A percentile compares a stretch with the other conserved stretches of the same genome.
phyloP scores from a whole-genome alignment of 116 monocot genomes.

The Posidonia oceanica region DNA sequence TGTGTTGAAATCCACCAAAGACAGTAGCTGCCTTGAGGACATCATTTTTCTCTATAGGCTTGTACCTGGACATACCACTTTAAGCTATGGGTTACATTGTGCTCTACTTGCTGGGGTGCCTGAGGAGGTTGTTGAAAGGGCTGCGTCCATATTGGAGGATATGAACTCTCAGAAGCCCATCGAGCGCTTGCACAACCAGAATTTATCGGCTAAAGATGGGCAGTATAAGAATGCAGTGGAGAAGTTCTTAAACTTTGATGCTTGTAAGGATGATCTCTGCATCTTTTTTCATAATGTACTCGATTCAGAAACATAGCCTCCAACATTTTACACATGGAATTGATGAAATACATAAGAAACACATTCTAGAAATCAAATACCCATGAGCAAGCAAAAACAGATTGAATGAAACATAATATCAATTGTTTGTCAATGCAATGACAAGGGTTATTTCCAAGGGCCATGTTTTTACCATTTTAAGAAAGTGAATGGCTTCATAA shows the following conservation, averaged over 20 bases:
- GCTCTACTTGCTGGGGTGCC: constrained; percentile 82
- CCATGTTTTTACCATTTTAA: too few relatives aligned
- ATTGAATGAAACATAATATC: too few relatives aligned
- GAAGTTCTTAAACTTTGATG: neutral
- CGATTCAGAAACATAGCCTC: neutral
- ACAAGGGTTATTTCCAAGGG: too few relatives aligned
- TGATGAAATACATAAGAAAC: too few relatives aligned
- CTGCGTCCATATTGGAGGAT: constrained; percentile 40
- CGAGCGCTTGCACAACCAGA: constrained; percentile 27
- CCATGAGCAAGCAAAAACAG: too few relatives aligned
- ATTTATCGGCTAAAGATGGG: constrained; percentile 53
- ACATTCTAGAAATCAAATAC: too few relatives aligned
- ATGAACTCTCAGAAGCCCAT: constrained; percentile 35
- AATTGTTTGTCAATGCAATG: too few relatives aligned
- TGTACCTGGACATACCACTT: constrained; percentile 64
- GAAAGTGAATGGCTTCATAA: too few relatives aligned
- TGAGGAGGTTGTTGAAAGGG: constrained; percentile 63
- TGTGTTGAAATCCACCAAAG: constrained; percentile 58
- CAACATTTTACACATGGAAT: too few relatives aligned
- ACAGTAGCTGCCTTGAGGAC: constrained; percentile 35
- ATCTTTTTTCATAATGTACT: neutral
- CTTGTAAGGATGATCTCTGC: neutral
- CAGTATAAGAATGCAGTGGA: constrained; percentile 45
- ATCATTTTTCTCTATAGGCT: constrained; percentile 79
- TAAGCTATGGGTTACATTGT: constrained; percentile 94